phyloP scores from a whole-genome alignment of 257 asterid species.

The Schizonepeta tenuifolia region DNA sequence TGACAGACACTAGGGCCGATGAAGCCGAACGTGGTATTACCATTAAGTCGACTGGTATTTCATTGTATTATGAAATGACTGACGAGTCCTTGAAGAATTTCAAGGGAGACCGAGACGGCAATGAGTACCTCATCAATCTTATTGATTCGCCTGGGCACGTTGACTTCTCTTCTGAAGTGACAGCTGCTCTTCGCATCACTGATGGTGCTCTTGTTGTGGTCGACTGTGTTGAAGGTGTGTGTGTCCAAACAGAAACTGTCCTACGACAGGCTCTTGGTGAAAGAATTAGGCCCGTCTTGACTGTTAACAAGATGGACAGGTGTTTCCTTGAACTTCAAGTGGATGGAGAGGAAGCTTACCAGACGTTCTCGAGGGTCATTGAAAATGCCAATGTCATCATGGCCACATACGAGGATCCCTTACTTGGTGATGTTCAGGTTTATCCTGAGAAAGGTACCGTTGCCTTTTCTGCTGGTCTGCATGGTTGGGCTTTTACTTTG shows the following conservation, averaged over 20 bases:
- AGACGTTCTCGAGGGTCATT: conserved; percentile 52
- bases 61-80: conserved; percentile 54
- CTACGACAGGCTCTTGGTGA: conserved; percentile 56
- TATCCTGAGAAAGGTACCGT: conserved; percentile 54
- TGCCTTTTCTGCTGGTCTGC: conserved; percentile 52
- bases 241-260: conserved; percentile 57
- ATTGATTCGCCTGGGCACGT: conserved; percentile 59
- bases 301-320: conserved; percentile 59
- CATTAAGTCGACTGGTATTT: conserved; percentile 60
- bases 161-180: conserved; percentile 55
- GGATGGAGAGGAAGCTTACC: conserved; percentile 60
- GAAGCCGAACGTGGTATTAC: conserved; percentile 69
- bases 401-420: conserved; percentile 57
- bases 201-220: conserved; percentile 61
- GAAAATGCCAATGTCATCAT: conserved; percentile 54
- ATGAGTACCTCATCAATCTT: conserved; percentile 59
- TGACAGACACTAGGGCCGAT: conserved; percentile 66
- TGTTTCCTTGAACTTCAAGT: conserved; percentile 59
- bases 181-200: conserved; percentile 55
- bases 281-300: conserved; percentile 53
- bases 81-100: conserved; percentile 41
- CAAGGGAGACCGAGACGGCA: conserved; percentile 52
- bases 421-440: conserved; percentile 52
- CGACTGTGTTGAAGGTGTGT: conserved; percentile 54
- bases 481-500: conserved; percentile 49